Evolutionary conservation across 371 early-diverging fungal genomes (phyloP).

Genomic region (Rhizopus sp.): DNA sequence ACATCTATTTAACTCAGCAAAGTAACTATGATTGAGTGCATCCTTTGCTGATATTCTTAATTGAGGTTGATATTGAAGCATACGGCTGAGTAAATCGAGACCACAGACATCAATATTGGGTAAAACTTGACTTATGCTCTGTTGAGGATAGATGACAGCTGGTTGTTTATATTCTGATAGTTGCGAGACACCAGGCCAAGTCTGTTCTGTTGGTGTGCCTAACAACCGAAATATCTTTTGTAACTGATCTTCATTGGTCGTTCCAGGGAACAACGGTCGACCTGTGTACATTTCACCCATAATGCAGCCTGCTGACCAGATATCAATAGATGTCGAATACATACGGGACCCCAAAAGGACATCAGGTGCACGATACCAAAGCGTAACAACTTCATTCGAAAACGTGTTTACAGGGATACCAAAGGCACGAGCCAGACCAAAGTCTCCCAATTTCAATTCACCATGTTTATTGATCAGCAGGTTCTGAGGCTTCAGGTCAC

Average conservation of each 20-base stretch:
- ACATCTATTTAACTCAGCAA: constrained; percentile 57
- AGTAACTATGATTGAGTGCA: constrained; percentile 82
- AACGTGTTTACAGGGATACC: constrained; percentile 97
- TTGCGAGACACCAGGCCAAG: constrained; percentile 87
- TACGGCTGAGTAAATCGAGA: constrained; percentile 73
- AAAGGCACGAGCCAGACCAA: constrained; percentile 95
- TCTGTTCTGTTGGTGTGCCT: constrained; percentile 86
- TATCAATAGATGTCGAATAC: constrained; percentile 97
- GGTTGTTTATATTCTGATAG: constrained; percentile 87
- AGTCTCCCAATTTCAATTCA: constrained; percentile 92
- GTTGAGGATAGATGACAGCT: constrained; percentile 73
- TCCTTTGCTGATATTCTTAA: constrained; percentile 84
- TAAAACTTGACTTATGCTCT: constrained; percentile 64
- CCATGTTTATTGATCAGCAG: constrained; percentile 87
- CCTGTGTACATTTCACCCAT: constrained; percentile 96
- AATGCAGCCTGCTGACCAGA: constrained; percentile 99
- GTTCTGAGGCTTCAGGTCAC: constrained; percentile 98
- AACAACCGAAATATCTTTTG: constrained; percentile 84
- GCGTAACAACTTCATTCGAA: constrained; percentile 98
- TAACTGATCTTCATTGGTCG: constrained; percentile 90
- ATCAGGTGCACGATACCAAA: constrained; percentile 97
- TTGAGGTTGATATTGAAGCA: constrained; percentile 86
- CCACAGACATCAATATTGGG: constrained; percentile 80
- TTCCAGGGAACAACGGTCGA: constrained; percentile 95
- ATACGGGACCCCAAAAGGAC: constrained; percentile 94